These are phyloP conservation scores for Geranium incanum DNA, from an alignment of 441 rosid genomes.

Conservation along the genomic window DNA sequence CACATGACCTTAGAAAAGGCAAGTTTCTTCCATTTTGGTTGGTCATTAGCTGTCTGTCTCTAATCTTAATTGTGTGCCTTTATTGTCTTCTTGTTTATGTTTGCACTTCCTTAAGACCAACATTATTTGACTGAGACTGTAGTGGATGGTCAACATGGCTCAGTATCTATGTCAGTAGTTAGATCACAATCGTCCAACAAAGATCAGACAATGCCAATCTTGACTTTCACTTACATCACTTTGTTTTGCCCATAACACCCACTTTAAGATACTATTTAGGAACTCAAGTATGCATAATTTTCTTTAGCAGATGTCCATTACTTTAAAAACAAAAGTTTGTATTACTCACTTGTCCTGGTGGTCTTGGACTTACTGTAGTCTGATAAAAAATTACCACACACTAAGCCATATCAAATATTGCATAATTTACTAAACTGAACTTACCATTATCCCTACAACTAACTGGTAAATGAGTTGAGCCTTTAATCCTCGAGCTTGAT, in stretches of 20 bases:
- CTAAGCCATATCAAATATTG: not conserved
- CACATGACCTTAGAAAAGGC: slow-evolving; percentile 35
- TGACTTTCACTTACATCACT: slow-evolving; percentile 40
- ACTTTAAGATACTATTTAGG: not conserved
- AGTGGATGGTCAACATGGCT: not conserved
- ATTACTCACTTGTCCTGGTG: slow-evolving; percentile 35
- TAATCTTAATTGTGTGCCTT: slow-evolving; percentile 38
- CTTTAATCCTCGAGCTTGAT: no score
- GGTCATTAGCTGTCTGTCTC: slow-evolving; percentile 41
- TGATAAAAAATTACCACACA: not conserved
- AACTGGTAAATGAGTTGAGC: no score
- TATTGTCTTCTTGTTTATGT: slow-evolving; percentile 47
- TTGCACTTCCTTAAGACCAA: slow-evolving; percentile 13
- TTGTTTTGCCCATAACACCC: not conserved
- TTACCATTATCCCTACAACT: no score
- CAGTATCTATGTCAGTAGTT: slow-evolving; percentile 38
- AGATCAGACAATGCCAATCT: slow-evolving; percentile 41
- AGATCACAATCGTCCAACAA: slow-evolving; percentile 44
- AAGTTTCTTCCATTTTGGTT: slow-evolving; percentile 35
- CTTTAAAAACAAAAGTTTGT: slow-evolving; percentile 31
- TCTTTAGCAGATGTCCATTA: not conserved
- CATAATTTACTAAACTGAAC: not conserved
- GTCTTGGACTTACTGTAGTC: slow-evolving; percentile 26
- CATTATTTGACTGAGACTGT: slow-evolving; percentile 23
- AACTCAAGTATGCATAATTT: not conserved